phyloP scores from a whole-genome alignment of 768 basidiomycete genomes.

The Brasilioporus rufonigricans region DNA sequence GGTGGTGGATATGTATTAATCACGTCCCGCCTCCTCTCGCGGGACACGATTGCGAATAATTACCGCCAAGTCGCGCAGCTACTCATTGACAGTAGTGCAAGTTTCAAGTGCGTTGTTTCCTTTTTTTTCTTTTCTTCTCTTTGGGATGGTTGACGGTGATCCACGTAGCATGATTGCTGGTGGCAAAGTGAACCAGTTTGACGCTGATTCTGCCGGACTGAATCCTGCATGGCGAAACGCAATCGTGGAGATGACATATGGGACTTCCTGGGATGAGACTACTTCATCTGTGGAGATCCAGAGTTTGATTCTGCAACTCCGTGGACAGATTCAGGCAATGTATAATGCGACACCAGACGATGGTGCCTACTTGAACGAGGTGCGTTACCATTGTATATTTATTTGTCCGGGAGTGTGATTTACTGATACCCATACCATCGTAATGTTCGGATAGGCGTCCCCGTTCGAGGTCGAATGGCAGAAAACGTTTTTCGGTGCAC shows the following conservation, averaged over 20 bases:
- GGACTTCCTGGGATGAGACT: conserved; percentile 21
- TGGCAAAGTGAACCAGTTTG: conserved; percentile 37
- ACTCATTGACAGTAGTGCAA: neutral
- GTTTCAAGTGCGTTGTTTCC: conserved; percentile 13
- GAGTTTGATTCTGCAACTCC: conserved; percentile 4
- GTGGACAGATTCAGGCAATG: conserved; percentile 7
- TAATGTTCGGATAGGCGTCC: conserved; percentile 35
- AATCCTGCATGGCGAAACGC: conserved; percentile 50
- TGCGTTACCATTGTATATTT: too few species aligned
- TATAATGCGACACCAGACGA: conserved; percentile 31
- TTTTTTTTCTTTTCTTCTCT: too few species aligned
- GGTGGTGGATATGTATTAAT: conserved; percentile 17
- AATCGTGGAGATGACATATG: conserved; percentile 12
- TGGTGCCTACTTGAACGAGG: conserved; percentile 48
- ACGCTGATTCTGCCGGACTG: conserved; percentile 40
- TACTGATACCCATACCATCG: neutral
- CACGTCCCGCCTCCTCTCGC: conserved; percentile 34
- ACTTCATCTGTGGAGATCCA: conserved; percentile 12
- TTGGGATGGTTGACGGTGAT: conserved; percentile 8
- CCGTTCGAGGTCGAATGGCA: conserved; percentile 41
- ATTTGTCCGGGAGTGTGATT: neutral
- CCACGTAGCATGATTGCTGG: conserved; percentile 41
- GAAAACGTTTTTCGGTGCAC: conserved; percentile 46
- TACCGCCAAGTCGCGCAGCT: conserved; percentile 24
- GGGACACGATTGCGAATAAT: conserved; percentile 24